phyloP scores from a whole-genome alignment of 2,329 filamentous ascomycete genomes.

The Coniochaeta sp. region DNA sequence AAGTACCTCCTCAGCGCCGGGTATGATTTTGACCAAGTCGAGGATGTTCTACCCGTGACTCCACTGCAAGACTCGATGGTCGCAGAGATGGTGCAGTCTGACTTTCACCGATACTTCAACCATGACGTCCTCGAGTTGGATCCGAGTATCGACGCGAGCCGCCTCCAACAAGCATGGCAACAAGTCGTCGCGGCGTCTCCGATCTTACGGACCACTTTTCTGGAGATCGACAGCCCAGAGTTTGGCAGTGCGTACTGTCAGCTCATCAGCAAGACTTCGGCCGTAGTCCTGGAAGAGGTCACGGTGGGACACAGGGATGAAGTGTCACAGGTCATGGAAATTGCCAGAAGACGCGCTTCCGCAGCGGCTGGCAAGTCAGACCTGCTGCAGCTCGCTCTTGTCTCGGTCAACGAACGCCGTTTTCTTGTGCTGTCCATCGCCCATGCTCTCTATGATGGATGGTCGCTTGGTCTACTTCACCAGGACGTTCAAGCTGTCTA shows the following conservation, averaged over 20 bases:
- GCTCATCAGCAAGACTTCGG: conserved; percentile 27
- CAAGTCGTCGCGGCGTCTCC: conserved; percentile 53
- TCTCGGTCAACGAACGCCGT: conserved; percentile 20
- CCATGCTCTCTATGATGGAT: conserved; percentile 86
- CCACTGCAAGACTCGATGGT: conserved; percentile 84
- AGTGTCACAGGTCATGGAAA: conserved; percentile 26
- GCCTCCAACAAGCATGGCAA: conserved; percentile 55
- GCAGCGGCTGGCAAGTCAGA: conserved; percentile 24
- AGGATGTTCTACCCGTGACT: conserved; percentile 65
- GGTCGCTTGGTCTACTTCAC: conserved; percentile 71
- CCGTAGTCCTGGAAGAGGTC: conserved; percentile 14
- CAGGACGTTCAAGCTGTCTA: conserved; percentile 64
- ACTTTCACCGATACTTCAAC: conserved; percentile 75
- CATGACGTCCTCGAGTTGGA: conserved; percentile 66
- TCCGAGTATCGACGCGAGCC: conserved; percentile 43
- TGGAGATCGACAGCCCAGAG: conserved; percentile 54
- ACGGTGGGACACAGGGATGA: conserved; percentile 22
- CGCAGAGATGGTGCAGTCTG: conserved; percentile 70
- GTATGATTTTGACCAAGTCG: conserved; percentile 33
- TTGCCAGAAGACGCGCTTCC: conserved; percentile 29
- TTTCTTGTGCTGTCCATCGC: conserved; percentile 64
- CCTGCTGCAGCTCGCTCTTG: conserved; percentile 44
- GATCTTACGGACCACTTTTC: conserved; percentile 70
- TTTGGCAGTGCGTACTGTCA: conserved; percentile 46
- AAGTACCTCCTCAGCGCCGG: conserved; percentile 26